Conservation (phyloP, 2,329 filamentous ascomycete species). For the Trichoderma simmonsii region DNA sequence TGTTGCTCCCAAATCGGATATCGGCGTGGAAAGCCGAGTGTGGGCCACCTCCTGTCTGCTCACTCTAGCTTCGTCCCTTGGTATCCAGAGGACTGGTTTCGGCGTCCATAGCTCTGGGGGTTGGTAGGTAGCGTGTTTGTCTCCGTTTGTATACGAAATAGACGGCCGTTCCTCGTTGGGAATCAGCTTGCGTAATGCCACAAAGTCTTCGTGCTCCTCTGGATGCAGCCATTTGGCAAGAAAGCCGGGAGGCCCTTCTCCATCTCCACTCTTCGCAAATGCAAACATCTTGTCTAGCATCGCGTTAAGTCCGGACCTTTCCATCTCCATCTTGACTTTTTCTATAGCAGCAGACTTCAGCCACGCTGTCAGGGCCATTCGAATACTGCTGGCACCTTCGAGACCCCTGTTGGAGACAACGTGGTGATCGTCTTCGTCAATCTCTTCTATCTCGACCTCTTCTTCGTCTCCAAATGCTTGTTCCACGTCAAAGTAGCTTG, state of each 20-base stretch:
- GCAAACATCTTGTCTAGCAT: slow-evolving; percentile 29
- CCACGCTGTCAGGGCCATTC: slow-evolving; percentile 32
- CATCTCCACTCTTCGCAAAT: slow-evolving; percentile 28
- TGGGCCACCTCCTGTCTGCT: slow-evolving; percentile 74
- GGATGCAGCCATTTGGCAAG: slow-evolving; percentile 71
- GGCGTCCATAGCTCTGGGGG: slow-evolving; percentile 60
- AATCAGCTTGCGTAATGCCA: slow-evolving; percentile 65
- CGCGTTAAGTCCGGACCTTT: slow-evolving; percentile 29
- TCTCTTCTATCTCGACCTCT: slow-evolving; percentile 27
- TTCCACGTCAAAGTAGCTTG: slow-evolving; percentile 36
- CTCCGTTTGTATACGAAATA: slow-evolving; percentile 48
- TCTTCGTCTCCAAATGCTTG: slow-evolving; percentile 35
- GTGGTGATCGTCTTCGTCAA: slow-evolving; percentile 29
- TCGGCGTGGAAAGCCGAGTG: slow-evolving; percentile 67
- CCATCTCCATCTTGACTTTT: slow-evolving; percentile 30
- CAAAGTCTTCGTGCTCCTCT: slow-evolving; percentile 72
- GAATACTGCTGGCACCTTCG: slow-evolving; percentile 38
- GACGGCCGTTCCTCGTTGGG: slow-evolving; percentile 50
- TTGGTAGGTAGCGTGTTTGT: slow-evolving; percentile 64
- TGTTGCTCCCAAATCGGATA: slow-evolving; percentile 59
- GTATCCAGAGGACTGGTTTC: slow-evolving; percentile 78
- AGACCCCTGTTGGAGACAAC: slow-evolving; percentile 33
- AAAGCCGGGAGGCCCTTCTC: slow-evolving; percentile 43
- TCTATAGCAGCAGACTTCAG: slow-evolving; percentile 37
- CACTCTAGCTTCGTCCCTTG: slow-evolving; percentile 69